phyloP scores from a whole-genome alignment of 306 rosid species.

The Fragaria iinumae region DNA sequence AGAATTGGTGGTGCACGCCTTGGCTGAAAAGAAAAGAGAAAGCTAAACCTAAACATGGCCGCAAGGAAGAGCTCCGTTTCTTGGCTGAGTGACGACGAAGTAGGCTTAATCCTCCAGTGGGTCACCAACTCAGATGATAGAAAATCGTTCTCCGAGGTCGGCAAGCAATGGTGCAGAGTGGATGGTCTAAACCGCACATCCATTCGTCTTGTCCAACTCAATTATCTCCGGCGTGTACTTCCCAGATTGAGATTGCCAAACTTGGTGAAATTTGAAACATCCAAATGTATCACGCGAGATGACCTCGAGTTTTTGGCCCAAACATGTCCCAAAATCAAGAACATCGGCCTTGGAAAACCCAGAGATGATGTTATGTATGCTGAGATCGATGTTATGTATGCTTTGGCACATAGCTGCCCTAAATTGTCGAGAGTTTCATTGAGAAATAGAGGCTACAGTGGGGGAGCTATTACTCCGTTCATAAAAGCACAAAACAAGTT shows the following conservation, averaged over 20 bases:
- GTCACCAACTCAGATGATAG: slow-evolving; percentile 11
- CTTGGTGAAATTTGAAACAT: slow-evolving; percentile 19
- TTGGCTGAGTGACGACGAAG: slow-evolving; percentile 21
- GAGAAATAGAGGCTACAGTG: slow-evolving; percentile 21
- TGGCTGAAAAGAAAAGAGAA: not conserved
- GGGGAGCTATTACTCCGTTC: slow-evolving; percentile 20
- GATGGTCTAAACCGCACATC: slow-evolving; percentile 29
- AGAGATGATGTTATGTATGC: not conserved
- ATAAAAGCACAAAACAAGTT: slow-evolving; percentile 7
- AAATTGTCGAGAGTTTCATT: slow-evolving; percentile 13
- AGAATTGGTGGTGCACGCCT: not conserved
- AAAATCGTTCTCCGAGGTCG: slow-evolving; percentile 20
- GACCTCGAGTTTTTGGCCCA: slow-evolving; percentile 23
- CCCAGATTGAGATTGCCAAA: slow-evolving; percentile 36
- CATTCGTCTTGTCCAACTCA: slow-evolving; percentile 11
- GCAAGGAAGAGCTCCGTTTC: not conserved
- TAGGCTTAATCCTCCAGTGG: slow-evolving; percentile 19
- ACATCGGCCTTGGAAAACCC: slow-evolving; percentile 8
- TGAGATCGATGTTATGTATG: slow-evolving; percentile 14
- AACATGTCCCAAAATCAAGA: slow-evolving; percentile 27
- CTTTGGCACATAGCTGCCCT: slow-evolving; percentile 21
- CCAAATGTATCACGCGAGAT: not conserved
- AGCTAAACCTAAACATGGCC: not conserved
- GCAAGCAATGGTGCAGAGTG: slow-evolving; percentile 29
- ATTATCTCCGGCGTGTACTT: slow-evolving; percentile 1